phyloP scores from a whole-genome alignment of 2,329 filamentous ascomycete genomes.

The Clonostachys sp. region DNA sequence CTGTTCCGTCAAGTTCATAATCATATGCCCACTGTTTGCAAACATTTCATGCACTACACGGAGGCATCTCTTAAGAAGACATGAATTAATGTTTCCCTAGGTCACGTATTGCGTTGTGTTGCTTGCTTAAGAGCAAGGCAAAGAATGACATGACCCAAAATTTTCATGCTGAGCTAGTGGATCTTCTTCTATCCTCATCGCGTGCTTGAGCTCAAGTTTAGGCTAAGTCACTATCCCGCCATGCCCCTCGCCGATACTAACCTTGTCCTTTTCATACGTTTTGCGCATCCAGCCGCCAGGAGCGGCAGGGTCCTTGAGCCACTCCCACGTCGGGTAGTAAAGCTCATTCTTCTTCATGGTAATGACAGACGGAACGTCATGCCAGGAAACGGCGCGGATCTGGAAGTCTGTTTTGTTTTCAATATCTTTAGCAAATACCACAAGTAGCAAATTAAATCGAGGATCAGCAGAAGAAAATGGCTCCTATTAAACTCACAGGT shows the following conservation, averaged over 20 bases:
- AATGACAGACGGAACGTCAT: slow-evolving; percentile 97
- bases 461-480: slow-evolving; percentile 17
- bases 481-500: slow-evolving; percentile 52
- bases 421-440: slow-evolving; percentile 3
- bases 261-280: slow-evolving; percentile 53
- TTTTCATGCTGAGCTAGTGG: no score
- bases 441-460: neutral
- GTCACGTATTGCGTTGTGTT: no score
- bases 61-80: no score
- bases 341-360: slow-evolving; percentile 99
- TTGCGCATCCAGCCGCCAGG: slow-evolving; percentile 59
- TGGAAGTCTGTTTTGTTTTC: slow-evolving; percentile 67
- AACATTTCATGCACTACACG: no score
- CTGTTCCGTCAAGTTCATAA: no score
- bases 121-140: no score
- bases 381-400: slow-evolving; percentile 92
- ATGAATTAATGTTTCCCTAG: no score
- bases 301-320: slow-evolving; percentile 58
- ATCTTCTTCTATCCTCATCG: no score
- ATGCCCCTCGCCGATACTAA: slow-evolving; percentile 48
- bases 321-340: slow-evolving; percentile 74
- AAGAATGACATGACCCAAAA: no score
- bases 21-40: no score
- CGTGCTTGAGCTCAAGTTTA: no score
- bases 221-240: slow-evolving; percentile 26